Base-by-base conservation (phyloP, 2,329 filamentous ascomycete genomes). In the Botrytis sinoallii region DNA sequence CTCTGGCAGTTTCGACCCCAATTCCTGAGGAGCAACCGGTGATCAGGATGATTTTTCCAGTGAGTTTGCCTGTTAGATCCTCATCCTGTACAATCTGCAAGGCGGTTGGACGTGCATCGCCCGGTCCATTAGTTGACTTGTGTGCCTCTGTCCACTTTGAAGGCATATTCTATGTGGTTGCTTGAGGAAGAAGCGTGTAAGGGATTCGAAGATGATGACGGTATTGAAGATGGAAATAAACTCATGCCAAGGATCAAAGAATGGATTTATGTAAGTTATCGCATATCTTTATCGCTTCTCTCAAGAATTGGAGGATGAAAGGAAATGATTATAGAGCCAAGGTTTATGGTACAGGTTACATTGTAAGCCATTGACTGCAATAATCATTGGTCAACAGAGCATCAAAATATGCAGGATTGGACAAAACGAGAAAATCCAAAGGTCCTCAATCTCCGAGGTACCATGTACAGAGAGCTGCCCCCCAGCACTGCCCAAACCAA, bases 1-100 rank as follows among this genome's bases (percentile, higher is more conserved):
- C 82, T 44, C 78, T 79, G 18, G 80, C 81, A 7, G 82, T 83
- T 73, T 83, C 82, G 63, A 82, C 75, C 6, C 82, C 82, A 48
- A 83, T 78, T 40, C 82, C 82, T 0, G 81, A 81, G 25, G 81
- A 80, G 60, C 75, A 77, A 29, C 82, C 82, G 10, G 82, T 83
- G 70, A 84, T 78, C 48, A 83, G 61, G 38, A 65, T 6, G 14
- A n/a, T 25, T n/a, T n/a, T n/a, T 14, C 48, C 48, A n/a, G 25
- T 52, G 48, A 52, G 48, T 52, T n/a, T 52, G 10, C 48, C 25
- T n/a, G 48, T 25, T 14, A 52, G 25, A n/a, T 52, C 25, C 12
- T 52, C 25, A 52, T 52, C 48, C 9, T n/a, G 25, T 52, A 52
- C 48, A 52, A 52, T 52, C 12, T 52, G 48, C 48, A 52, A 52